Conservation (phyloP, 2,329 filamentous ascomycete species). For the Ophiognomonia clavigignenti-juglandacearum region DNA sequence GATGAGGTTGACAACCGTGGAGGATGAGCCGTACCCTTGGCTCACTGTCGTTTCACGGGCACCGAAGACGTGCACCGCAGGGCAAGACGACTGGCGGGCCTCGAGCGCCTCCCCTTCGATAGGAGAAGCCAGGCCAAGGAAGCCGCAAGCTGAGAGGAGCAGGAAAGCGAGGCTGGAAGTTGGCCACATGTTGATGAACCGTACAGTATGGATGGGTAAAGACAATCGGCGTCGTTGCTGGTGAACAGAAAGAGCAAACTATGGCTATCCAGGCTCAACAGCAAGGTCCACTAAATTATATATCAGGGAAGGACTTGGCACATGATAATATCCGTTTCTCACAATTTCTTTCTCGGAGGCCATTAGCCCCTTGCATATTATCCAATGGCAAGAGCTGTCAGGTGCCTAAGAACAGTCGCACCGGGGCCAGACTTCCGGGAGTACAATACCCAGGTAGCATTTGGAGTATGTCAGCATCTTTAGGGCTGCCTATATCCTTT, state of each 20-base stretch:
- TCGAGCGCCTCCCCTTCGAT: slow-evolving; percentile 49
- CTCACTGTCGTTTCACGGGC: slow-evolving; percentile 44
- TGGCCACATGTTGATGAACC: slow-evolving; percentile 16
- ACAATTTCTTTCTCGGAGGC: too few relatives aligned
- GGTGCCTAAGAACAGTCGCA: neutral
- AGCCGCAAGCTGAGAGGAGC: slow-evolving; percentile 25
- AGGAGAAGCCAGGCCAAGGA: slow-evolving; percentile 43
- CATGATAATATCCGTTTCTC: too few relatives aligned
- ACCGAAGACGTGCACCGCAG: slow-evolving; percentile 39
- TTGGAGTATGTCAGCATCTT: neutral
- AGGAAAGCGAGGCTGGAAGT: slow-evolving; percentile 17
- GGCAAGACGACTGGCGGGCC: slow-evolving; percentile 44
- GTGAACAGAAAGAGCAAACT: too few relatives aligned
- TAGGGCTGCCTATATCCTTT: slow-evolving; percentile 2
- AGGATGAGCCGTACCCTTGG: slow-evolving; percentile 47
- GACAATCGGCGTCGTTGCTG: too few relatives aligned
- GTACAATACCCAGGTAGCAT: neutral
- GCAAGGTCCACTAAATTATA: too few relatives aligned
- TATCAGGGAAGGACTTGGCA: too few relatives aligned
- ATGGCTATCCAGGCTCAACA: too few relatives aligned
- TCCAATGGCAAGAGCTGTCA: neutral
- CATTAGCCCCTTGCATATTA: too few relatives aligned
- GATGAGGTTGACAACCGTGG: slow-evolving; percentile 45
- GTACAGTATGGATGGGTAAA: neutral
- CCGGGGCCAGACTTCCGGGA: neutral